These are phyloP conservation scores for Pichia sp. DNA, from an alignment of 1,139 yeast species.

Conservation along the genomic window DNA sequence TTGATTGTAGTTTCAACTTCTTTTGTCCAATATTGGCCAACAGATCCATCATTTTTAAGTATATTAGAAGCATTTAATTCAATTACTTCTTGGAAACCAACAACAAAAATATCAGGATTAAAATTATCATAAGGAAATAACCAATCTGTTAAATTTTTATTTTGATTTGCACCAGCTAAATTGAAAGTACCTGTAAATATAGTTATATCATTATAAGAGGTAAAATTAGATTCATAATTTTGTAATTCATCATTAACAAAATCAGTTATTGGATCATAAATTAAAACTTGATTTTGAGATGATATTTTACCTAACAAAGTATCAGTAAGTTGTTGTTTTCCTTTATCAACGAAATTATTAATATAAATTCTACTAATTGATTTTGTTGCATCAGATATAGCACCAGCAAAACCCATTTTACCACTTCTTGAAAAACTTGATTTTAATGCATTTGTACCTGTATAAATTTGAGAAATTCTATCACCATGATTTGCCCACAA, in stretches of 20 bases:
- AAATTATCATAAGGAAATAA: slow-evolving; percentile 58
- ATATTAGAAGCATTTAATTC: slow-evolving; percentile 85
- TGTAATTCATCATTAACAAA: slow-evolving; percentile 60
- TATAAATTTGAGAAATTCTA: slow-evolving; percentile 90
- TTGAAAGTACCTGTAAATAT: slow-evolving; percentile 85
- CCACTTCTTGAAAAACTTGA: slow-evolving; percentile 93
- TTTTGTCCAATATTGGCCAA: slow-evolving; percentile 59
- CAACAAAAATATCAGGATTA: slow-evolving; percentile 65
- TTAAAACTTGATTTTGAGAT: slow-evolving; percentile 60
- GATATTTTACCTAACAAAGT: slow-evolving; percentile 74
- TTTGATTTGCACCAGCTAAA: slow-evolving; percentile 64
- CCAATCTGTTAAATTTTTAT: slow-evolving; percentile 65
- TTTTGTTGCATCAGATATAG: slow-evolving; percentile 91
- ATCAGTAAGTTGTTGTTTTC: slow-evolving; percentile 83
- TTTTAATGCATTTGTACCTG: slow-evolving; percentile 95
- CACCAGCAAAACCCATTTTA: slow-evolving; percentile 94
- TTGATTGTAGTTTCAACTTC: slow-evolving; percentile 53
- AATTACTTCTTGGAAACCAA: slow-evolving; percentile 91
- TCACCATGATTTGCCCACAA: slow-evolving; percentile 99
- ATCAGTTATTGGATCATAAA: slow-evolving; percentile 87
- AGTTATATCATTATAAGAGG: slow-evolving; percentile 52
- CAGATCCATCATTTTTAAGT: slow-evolving; percentile 59
- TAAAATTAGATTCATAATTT: slow-evolving; percentile 48
- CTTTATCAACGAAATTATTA: slow-evolving; percentile 90
- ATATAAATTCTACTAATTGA: slow-evolving; percentile 93